These are phyloP conservation scores for Tribonema minus DNA, from an alignment of 108 stramenopile genomes.

Conservation along the genomic window DNA sequence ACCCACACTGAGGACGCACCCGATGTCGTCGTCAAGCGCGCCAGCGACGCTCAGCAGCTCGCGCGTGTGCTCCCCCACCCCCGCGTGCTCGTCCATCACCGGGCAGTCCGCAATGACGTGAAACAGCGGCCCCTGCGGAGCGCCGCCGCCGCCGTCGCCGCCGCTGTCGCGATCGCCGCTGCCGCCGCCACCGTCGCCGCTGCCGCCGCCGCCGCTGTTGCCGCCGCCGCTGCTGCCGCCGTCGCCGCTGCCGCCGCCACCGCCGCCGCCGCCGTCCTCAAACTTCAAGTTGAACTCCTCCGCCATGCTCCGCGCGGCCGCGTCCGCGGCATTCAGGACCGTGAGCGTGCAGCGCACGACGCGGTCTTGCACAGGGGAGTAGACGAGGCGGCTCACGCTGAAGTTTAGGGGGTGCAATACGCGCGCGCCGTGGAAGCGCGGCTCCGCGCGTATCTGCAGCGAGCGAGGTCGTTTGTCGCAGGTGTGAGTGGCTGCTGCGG, in stretches of 20 bases:
- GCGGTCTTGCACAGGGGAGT: neutral
- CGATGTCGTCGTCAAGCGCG: too few species aligned
- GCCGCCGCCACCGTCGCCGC: neutral
- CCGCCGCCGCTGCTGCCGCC: neutral
- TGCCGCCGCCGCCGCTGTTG: neutral
- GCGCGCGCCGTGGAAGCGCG: neutral
- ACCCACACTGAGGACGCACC: too few species aligned
- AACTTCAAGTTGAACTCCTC: too few species aligned
- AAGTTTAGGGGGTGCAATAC: neutral
- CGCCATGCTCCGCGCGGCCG: neutral
- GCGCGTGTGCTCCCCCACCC: neutral
- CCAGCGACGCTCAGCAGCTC: too few species aligned
- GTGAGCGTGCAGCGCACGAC: neutral
- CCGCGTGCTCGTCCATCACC: neutral
- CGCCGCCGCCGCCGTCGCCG: too few species aligned
- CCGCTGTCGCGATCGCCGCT: neutral
- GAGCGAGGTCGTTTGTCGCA: neutral
- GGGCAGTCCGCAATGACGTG: neutral
- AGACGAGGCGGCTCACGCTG: neutral
- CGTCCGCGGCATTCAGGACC: neutral
- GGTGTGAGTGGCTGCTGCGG: too few species aligned
- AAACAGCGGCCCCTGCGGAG: neutral
- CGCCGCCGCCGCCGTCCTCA: neutral
- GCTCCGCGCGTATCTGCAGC: neutral
- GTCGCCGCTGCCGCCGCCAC: neutral